Percentiles rank a stretch among this genome's conserved stretches.
Conservation (phyloP, 2,329 filamentous ascomycete species). For the Rhinocladiella mackenziei region DNA sequence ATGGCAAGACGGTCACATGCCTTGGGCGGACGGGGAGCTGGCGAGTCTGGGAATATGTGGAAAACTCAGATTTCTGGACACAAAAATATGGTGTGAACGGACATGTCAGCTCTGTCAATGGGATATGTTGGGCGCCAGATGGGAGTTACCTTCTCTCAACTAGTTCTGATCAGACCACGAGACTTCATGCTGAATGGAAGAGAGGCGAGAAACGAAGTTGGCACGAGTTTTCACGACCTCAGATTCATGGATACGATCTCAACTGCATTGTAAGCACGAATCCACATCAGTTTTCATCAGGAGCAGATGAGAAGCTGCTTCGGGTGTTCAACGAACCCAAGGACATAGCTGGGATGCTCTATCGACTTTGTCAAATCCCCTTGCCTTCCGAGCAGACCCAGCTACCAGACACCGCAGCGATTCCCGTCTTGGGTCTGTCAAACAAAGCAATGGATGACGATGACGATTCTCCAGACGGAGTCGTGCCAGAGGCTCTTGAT, state of each 20-base stretch:
- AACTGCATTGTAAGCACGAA: constrained; percentile 84
- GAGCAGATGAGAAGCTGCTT: constrained; percentile 96
- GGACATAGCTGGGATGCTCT: constrained; percentile 71
- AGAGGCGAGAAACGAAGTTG: constrained; percentile 57
- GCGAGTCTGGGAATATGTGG: constrained; percentile 73
- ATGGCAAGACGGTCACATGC: constrained; percentile 64
- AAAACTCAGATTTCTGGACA: constrained; percentile 63
- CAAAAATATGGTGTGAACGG: constrained; percentile 75
- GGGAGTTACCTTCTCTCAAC: constrained; percentile 86
- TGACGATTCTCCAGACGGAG: constrained; percentile 33
- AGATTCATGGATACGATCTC: constrained; percentile 96
- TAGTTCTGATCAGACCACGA: constrained; percentile 85
- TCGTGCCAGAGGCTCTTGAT: constrained; percentile 39
- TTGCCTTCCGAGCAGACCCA: constrained; percentile 33
- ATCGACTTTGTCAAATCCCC: constrained; percentile 61
- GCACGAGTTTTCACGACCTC: constrained; percentile 93
- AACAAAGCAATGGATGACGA: constrained; percentile 79
- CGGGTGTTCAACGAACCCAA: constrained; percentile 89
- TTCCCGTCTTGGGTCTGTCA: constrained; percentile 89
- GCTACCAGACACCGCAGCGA: constrained; percentile 84
- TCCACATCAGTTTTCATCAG: constrained; percentile 76
- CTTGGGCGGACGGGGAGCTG: constrained; percentile 90
- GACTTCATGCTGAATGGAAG: constrained; percentile 78
- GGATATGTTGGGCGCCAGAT: constrained; percentile 75
- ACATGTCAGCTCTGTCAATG: constrained; percentile 76